Percentiles rank a stretch among this genome's conserved stretches.
These are phyloP conservation scores for Citrus sp. DNA, from an alignment of 345 rosid genomes.

Conservation along the genomic window DNA sequence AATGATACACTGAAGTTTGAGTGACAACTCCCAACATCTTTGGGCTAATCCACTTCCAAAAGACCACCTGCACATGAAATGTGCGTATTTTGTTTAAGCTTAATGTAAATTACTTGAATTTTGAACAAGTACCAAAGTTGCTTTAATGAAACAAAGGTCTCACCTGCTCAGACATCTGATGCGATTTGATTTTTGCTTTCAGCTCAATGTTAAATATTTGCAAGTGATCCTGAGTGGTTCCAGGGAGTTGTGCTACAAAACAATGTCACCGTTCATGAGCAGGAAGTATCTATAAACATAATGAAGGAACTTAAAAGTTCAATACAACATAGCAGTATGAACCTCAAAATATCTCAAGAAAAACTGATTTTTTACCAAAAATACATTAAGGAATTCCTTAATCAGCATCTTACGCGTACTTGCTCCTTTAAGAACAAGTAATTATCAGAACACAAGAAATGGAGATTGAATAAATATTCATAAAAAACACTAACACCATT, in stretches of 20 bases:
- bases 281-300: background rate
- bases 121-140: background rate
- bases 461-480: background rate
- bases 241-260: constrained; percentile 86
- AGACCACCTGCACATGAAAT: constrained; percentile 58
- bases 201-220: constrained; percentile 98
- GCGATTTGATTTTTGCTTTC: constrained; percentile 89
- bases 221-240: constrained; percentile 94
- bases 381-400: background rate
- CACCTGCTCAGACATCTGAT: constrained; percentile 99
- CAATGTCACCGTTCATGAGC: constrained; percentile 2
- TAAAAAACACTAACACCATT: background rate
- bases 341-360: background rate
- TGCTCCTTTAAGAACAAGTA: background rate
- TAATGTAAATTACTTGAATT: background rate
- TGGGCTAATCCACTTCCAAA: constrained; percentile 98
- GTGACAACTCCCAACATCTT: constrained; percentile 96
- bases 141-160: background rate
- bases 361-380: background rate
- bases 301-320: background rate
- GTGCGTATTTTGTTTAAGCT: constrained; percentile 6
- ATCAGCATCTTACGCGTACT: background rate
- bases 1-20: constrained; percentile 84
- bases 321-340: background rate
- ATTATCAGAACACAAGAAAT: background rate